Conservation (phyloP, 495 filamentous ascomycete genomes). For the Hypoxylon cercidicola region DNA sequence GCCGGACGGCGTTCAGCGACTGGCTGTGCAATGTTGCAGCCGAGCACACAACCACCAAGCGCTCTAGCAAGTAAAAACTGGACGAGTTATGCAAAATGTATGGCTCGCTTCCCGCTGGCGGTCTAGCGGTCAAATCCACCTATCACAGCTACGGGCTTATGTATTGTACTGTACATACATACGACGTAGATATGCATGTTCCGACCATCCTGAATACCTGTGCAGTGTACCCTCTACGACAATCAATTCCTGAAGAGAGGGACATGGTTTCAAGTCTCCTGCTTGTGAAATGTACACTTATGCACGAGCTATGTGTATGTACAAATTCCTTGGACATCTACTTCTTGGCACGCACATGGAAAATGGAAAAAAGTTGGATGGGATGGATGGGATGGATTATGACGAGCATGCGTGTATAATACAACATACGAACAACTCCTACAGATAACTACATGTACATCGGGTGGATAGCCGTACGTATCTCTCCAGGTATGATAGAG, state of each 20-base stretch:
- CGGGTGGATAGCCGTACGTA: conserved; percentile 5
- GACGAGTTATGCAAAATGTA: conserved; percentile 48
- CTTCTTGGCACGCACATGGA: conserved; percentile 21
- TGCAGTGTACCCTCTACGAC: conserved; percentile 39
- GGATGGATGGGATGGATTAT: conserved; percentile 11
- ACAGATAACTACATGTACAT: background rate
- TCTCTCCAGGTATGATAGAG: conserved; percentile 1
- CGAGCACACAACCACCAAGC: conserved; percentile 39
- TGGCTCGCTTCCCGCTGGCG: conserved; percentile 46
- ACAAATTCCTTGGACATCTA: conserved; percentile 8
- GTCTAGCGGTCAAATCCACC: conserved; percentile 46
- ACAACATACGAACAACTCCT: conserved; percentile 4
- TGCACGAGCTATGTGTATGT: conserved; percentile 21
- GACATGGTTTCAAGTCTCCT: conserved; percentile 22
- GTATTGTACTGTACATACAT: conserved; percentile 36
- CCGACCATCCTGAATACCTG: conserved; percentile 42
- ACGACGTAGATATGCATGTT: conserved; percentile 42
- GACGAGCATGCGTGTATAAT: conserved; percentile 23
- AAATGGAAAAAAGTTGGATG: conserved; percentile 9
- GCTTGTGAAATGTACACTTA: conserved; percentile 23
- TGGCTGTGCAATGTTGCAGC: conserved; percentile 51
- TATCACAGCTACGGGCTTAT: conserved; percentile 42
- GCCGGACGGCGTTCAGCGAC: conserved; percentile 45
- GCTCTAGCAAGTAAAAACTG: conserved; percentile 37
- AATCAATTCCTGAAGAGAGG: conserved; percentile 38